A percentile compares a stretch with the other conserved stretches of the same genome.
phyloP scores from a whole-genome alignment of 176 grass and related monocot species.

The Carex littledalei region DNA sequence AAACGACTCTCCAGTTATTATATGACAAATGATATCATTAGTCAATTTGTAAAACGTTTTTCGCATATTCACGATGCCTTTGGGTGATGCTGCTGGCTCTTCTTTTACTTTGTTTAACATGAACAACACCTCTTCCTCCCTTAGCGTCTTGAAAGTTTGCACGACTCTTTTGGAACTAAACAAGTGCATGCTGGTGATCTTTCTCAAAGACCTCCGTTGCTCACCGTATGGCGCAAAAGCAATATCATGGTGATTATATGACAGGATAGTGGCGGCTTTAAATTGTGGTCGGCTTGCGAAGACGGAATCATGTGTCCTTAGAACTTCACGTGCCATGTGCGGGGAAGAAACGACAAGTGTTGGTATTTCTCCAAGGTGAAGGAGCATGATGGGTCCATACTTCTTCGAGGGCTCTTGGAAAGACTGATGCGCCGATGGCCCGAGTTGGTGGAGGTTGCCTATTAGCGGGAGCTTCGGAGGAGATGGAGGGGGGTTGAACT shows the following conservation, averaged over 20 bases:
- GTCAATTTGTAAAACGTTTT: not conserved
- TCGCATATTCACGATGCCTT: not conserved
- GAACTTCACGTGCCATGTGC: conserved; percentile 19
- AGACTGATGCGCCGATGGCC: not conserved
- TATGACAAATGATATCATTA: conserved; percentile 7
- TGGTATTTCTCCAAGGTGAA: conserved; percentile 21
- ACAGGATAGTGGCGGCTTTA: conserved; percentile 41
- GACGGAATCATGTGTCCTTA: not conserved
- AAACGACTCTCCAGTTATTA: conserved; percentile 5
- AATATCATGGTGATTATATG: conserved; percentile 45
- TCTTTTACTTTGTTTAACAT: conserved; percentile 1
- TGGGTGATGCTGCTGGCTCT: not conserved
- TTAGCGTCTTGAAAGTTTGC: conserved; percentile 11
- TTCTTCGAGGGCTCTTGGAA: conserved; percentile 6
- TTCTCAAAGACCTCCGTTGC: conserved; percentile 49
- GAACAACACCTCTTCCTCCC: conserved; percentile 11
- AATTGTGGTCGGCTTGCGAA: conserved; percentile 19
- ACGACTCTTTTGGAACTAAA: conserved; percentile 11
- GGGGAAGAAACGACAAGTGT: not conserved
- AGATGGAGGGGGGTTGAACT: not conserved
- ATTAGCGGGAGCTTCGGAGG: conserved; percentile 7
- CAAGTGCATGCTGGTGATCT: conserved; percentile 3
- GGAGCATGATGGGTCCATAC: conserved; percentile 25
- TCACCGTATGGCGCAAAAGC: conserved; percentile 49
- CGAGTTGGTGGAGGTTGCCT: conserved; percentile 21